Percentiles rank a stretch among this genome's conserved stretches.
phyloP scores from a whole-genome alignment of 768 basidiomycete genomes.

The Termitomyces titanicus region DNA sequence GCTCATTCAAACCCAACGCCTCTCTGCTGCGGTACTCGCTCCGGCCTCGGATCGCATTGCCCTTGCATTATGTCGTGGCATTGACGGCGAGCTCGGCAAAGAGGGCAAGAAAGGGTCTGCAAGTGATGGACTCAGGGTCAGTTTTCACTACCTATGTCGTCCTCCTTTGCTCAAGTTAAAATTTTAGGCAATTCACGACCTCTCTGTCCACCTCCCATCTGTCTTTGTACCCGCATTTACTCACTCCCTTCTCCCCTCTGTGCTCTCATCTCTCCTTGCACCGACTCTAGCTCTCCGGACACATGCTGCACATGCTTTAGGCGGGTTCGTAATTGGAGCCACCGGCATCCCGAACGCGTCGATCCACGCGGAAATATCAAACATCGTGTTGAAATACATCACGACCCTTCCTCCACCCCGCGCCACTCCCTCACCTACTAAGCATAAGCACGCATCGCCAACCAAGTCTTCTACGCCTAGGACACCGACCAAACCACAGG shows the following conservation, averaged over 20 bases:
- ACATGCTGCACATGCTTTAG: conserved; percentile 74
- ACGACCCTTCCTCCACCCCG: conserved; percentile 36
- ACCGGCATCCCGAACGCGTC: conserved; percentile 43
- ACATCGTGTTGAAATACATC: conserved; percentile 43
- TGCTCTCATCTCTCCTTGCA: conserved; percentile 61
- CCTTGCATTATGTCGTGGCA: conserved; percentile 67
- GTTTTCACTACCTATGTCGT: conserved; percentile 11
- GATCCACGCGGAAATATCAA: conserved; percentile 52
- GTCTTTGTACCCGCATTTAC: conserved; percentile 70
- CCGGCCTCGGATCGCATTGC: conserved; percentile 68
- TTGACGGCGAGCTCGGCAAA: conserved; percentile 82
- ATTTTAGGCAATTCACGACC: conserved; percentile 68
- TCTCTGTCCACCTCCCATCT: conserved; percentile 56
- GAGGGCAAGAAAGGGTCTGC: conserved; percentile 86
- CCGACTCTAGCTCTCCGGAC: conserved; percentile 61
- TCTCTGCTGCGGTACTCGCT: conserved; percentile 56
- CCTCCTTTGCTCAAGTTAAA: neutral
- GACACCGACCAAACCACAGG: conserved; percentile 23
- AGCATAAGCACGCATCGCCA: conserved; percentile 32
- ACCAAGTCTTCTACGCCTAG: conserved; percentile 19
- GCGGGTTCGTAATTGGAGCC: conserved; percentile 59
- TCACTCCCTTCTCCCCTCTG: conserved; percentile 44
- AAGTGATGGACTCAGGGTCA: conserved; percentile 74
- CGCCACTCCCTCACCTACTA: conserved; percentile 30
- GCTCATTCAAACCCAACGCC: conserved; percentile 67